Base-by-base conservation (phyloP, 116 monocot species). In the Phalaenopsis hybrid region DNA sequence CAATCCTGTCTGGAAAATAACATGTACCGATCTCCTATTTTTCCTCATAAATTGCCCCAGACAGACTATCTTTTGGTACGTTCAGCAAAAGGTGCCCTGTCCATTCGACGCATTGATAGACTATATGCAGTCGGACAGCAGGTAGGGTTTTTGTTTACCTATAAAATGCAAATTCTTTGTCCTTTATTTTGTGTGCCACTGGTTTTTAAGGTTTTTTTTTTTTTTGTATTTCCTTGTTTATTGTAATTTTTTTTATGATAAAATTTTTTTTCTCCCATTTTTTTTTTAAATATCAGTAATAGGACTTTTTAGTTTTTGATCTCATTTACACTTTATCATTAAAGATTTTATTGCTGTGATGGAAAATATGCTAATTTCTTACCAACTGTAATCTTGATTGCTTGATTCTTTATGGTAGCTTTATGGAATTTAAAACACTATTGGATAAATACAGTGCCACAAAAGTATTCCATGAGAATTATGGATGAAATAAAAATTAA, bases 31-130 rank as follows among this genome's bases (percentile, higher is more conserved):
- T 87, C 97, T 69, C 97, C 97, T 28, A 52, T 94, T 69, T 97
- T 97, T 85, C 88, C 85, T 16, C 97, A 97, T 82, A 94, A 97
- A 81, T 77, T 90, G 77, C 81, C 91, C 18, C 81, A 88, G 15
- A 94, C 93, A 23, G 97, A 97, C 70, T 97, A 91, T 89, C 89
- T 97, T 51, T 87, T 97, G 80, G 97, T 97, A 77, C 92, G 97
- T 44, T 92, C 92, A 78, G 89, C 94, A 78, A 97, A 93, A 84
- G 97, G 97, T 58, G 85, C 79, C 44, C 85, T 97, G 63, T 97
- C 97, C 31, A 86, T 97, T 75, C 83, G 97, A 23, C 94, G 94
- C 48, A 88, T 97, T 80, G 91, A 97, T 83, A 91, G 83, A 75
- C 68, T 94, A 75, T 94, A 85, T 87, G 90, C 79, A 77, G 92